Percentiles rank a stretch among this genome's conserved stretches.
These are phyloP conservation scores for Pythium biforme DNA, from an alignment of 352 stramenopile genomes.

Conservation along the genomic window DNA sequence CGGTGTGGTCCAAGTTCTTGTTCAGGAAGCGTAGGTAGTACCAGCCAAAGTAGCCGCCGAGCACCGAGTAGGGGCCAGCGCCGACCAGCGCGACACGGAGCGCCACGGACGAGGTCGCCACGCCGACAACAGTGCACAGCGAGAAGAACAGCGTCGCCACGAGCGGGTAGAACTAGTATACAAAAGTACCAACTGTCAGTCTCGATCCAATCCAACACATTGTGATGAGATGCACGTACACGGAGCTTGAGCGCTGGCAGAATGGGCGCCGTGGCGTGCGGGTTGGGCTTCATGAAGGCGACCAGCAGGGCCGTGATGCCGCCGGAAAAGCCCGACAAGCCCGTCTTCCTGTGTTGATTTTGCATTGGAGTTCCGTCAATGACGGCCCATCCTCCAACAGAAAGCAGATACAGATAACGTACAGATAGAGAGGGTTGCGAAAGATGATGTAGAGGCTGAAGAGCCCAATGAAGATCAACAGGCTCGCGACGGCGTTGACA, in stretches of 20 bases:
- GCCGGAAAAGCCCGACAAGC: slow-evolving; percentile 73
- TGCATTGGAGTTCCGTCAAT: no score
- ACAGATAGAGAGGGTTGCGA: slow-evolving; percentile 77
- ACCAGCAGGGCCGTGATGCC: slow-evolving; percentile 81
- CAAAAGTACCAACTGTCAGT: not conserved
- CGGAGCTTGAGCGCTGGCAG: slow-evolving; percentile 62
- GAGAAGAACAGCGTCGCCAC: slow-evolving; percentile 48
- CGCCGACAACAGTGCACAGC: slow-evolving; percentile 42
- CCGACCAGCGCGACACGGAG: slow-evolving; percentile 57
- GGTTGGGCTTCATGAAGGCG: slow-evolving; percentile 73
- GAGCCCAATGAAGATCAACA: slow-evolving; percentile 77
- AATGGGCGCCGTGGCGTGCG: slow-evolving; percentile 50
- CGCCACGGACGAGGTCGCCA: slow-evolving; percentile 34
- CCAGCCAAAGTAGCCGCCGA: slow-evolving; percentile 82
- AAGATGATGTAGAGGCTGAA: slow-evolving; percentile 85
- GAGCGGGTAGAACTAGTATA: slow-evolving; percentile 67
- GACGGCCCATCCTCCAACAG: not conserved
- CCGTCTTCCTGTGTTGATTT: slow-evolving; percentile 43
- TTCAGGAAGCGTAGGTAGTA: slow-evolving; percentile 85
- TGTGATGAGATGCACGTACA: slow-evolving; percentile 32
- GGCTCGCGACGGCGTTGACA: slow-evolving; percentile 62
- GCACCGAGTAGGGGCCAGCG: slow-evolving; percentile 68
- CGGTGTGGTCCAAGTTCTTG: slow-evolving; percentile 67
- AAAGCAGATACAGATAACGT: slow-evolving; percentile 14
- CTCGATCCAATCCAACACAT: slow-evolving; percentile 1